Evolutionary conservation across 2,329 filamentous ascomycete species (phyloP).

Genomic region (Hortaea sp.): DNA sequence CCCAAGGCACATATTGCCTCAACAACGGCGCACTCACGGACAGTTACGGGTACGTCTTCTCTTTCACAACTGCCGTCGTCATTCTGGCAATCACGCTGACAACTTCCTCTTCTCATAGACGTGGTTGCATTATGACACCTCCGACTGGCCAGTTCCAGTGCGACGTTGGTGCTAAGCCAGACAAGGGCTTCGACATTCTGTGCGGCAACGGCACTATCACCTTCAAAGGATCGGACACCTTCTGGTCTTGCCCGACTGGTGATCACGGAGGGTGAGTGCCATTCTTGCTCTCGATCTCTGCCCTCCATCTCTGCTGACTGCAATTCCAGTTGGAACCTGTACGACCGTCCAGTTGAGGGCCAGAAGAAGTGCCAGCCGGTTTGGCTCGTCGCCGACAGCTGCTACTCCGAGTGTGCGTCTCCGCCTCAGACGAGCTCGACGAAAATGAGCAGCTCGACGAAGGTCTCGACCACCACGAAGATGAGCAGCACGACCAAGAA

Average conservation of each 20-base stretch:
- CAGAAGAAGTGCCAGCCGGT: conserved; percentile 43
- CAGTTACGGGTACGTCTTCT: conserved; percentile 34
- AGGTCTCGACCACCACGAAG: not conserved
- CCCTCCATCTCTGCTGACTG: too few species aligned
- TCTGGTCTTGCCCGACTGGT: conserved; percentile 53
- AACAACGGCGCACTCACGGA: conserved; percentile 46
- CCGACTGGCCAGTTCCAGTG: conserved; percentile 53
- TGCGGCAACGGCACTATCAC: conserved; percentile 43
- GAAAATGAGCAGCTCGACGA: not conserved
- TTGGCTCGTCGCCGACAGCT: conserved; percentile 5
- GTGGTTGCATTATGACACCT: conserved; percentile 53
- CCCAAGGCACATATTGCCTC: conserved; percentile 44
- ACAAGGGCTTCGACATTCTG: conserved; percentile 46
- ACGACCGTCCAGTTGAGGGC: conserved; percentile 32
- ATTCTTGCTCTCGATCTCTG: too few species aligned
- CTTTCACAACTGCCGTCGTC: not conserved
- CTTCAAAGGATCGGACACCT: conserved; percentile 42
- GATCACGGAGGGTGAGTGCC: conserved; percentile 29
- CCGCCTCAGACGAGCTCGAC: too few species aligned
- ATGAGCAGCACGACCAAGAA: not conserved
- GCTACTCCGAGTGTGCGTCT: not conserved
- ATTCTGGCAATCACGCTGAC: not conserved
- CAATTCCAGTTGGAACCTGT: conserved; percentile 42
- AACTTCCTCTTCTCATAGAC: not conserved
- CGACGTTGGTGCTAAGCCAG: conserved; percentile 43